Conservation (phyloP, 73 alveolate species). For the Vitrella brassicaformis region DNA sequence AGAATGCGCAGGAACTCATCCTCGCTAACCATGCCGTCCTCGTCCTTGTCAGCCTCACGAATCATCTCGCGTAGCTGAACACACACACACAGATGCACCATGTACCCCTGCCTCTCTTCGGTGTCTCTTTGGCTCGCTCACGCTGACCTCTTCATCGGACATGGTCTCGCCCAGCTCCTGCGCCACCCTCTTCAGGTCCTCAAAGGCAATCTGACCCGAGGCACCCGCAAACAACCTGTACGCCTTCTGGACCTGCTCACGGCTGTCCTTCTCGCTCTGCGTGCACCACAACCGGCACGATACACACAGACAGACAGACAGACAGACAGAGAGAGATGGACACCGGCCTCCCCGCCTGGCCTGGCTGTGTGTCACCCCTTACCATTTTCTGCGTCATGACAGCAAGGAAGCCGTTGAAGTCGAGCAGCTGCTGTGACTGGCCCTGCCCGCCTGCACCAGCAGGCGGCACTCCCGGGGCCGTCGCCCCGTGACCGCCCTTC, state of each 20-base stretch:
- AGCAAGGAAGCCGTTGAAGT: conserved; percentile 66
- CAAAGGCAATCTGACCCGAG: conserved; percentile 48
- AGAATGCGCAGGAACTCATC: not conserved
- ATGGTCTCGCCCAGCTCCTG: conserved; percentile 66
- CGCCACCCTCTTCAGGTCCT: conserved; percentile 68
- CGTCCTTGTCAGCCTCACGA: not conserved
- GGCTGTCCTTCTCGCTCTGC: conserved; percentile 73
- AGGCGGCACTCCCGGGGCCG: too few species aligned
- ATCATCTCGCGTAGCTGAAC: too few species aligned
- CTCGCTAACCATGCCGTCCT: not conserved
- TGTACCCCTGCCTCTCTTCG: too few species aligned
- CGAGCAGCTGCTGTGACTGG: conserved; percentile 55
- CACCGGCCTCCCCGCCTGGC: too few species aligned
- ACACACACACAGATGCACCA: too few species aligned
- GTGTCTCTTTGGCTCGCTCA: too few species aligned
- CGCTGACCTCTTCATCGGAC: conserved; percentile 51
- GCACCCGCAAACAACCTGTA: conserved; percentile 43
- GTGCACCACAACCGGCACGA: too few species aligned
- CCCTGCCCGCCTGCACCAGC: conserved; percentile 52
- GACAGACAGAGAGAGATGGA: conserved; percentile 8
- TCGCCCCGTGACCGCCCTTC: conserved; percentile 53
- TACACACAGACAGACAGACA: conserved; percentile 13
- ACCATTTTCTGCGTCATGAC: conserved; percentile 68
- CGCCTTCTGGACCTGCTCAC: conserved; percentile 60
- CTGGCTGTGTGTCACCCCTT: too few species aligned